Percentiles rank a stretch among this genome's conserved stretches.
These are phyloP conservation scores for Tuber umbilicatum DNA, from an alignment of 495 filamentous ascomycete genomes.

Conservation along the genomic window DNA sequence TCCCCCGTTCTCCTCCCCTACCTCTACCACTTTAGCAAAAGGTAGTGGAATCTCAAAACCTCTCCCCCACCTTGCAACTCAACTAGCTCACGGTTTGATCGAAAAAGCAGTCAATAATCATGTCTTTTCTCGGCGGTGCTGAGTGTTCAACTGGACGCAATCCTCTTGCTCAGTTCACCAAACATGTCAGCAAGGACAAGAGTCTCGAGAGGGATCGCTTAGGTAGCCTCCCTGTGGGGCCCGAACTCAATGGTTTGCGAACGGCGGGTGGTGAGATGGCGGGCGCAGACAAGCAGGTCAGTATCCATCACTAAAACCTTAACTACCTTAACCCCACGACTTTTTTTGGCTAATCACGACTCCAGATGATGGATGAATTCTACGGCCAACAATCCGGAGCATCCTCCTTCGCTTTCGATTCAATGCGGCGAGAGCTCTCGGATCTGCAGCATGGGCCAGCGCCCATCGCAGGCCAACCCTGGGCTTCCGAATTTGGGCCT, in stretches of 20 bases:
- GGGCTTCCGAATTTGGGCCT: slow-evolving; percentile 60
- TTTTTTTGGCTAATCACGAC: slow-evolving; percentile 33
- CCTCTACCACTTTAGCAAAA: not conserved
- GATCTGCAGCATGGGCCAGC: slow-evolving; percentile 52
- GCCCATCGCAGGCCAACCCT: slow-evolving; percentile 41
- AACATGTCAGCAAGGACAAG: slow-evolving; percentile 91
- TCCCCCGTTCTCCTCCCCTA: not conserved
- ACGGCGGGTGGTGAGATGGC: slow-evolving; percentile 51
- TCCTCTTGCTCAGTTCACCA: slow-evolving; percentile 91
- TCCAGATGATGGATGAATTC: slow-evolving; percentile 88
- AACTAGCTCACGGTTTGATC: not conserved
- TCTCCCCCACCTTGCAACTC: not conserved
- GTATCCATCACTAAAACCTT: slow-evolving; percentile 22
- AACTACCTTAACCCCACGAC: not conserved
- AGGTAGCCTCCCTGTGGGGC: slow-evolving; percentile 57
- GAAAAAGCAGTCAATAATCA: slow-evolving; percentile 40
- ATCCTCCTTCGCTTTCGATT: slow-evolving; percentile 61
- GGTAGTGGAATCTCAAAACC: not conserved
- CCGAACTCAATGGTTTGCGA: slow-evolving; percentile 55
- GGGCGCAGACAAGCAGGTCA: slow-evolving; percentile 58
- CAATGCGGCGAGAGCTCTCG: slow-evolving; percentile 60
- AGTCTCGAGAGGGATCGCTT: slow-evolving; percentile 84
- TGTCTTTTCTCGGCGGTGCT: slow-evolving; percentile 92
- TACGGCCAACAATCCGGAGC: slow-evolving; percentile 56
- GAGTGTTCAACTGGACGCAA: slow-evolving; percentile 97